phyloP scores from a whole-genome alignment of 352 stramenopile genomes.

The Lagenidium sp. region DNA sequence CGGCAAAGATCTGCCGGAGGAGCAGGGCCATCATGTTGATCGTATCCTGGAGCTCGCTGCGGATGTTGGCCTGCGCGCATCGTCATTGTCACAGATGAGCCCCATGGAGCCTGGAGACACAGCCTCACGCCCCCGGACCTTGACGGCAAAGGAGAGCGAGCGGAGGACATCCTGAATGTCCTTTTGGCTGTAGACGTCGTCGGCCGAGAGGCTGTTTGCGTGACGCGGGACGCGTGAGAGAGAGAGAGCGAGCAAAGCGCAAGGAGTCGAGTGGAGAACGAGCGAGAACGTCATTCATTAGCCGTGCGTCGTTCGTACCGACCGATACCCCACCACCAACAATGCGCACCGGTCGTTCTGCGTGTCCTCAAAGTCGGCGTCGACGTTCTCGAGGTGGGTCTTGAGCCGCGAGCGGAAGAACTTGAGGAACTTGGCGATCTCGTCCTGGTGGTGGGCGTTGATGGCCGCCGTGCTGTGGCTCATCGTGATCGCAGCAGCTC shows the following conservation, averaged over 20 bases:
- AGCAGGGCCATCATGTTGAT: slow-evolving; percentile 85
- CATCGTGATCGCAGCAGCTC: neutral
- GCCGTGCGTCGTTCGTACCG: too few species aligned
- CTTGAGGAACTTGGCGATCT: slow-evolving; percentile 80
- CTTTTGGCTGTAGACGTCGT: slow-evolving; percentile 81
- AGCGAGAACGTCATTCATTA: neutral
- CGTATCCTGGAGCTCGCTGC: slow-evolving; percentile 71
- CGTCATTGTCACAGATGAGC: neutral
- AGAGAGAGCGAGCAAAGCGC: too few species aligned
- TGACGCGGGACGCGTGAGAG: neutral
- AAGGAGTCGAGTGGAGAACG: too few species aligned
- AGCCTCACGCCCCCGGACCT: slow-evolving; percentile 27
- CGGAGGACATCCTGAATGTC: slow-evolving; percentile 66
- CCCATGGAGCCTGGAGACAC: neutral
- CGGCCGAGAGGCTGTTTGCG: slow-evolving; percentile 37
- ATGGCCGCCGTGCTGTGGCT: slow-evolving; percentile 8
- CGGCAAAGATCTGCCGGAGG: slow-evolving; percentile 69
- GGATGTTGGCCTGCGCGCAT: slow-evolving; percentile 41
- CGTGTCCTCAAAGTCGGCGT: slow-evolving; percentile 82
- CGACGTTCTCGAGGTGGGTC: slow-evolving; percentile 72
- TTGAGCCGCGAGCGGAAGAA: slow-evolving; percentile 75
- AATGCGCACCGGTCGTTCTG: slow-evolving; percentile 55
- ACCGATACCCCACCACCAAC: too few species aligned
- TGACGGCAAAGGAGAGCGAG: slow-evolving; percentile 74
- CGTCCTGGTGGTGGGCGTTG: slow-evolving; percentile 36